Conservation (phyloP, 768 basidiomycete species). For the Lactarius vividus region DNA sequence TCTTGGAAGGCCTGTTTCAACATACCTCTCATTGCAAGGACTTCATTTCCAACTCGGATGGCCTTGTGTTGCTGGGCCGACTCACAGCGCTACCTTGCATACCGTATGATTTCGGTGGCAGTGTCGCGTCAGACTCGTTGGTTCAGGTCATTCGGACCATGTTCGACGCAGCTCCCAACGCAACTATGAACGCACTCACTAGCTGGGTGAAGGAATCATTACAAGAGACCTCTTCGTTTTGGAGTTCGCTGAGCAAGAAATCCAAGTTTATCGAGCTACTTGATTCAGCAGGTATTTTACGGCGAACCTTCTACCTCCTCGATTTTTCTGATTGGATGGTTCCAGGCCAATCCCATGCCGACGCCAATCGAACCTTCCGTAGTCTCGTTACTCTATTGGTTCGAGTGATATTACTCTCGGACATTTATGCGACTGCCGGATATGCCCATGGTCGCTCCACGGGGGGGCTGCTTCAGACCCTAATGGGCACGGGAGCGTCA, state of each 20-base stretch:
- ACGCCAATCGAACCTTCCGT: constrained; percentile 65
- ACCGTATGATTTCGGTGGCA: constrained; percentile 85
- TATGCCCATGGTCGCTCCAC: constrained; percentile 79
- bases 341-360: constrained; percentile 45
- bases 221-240: constrained; percentile 66
- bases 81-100: constrained; percentile 82
- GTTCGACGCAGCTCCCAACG: constrained; percentile 79
- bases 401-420: constrained; percentile 78
- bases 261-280: constrained; percentile 67
- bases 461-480: constrained; percentile 67
- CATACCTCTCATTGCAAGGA: constrained; percentile 88
- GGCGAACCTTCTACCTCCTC: neutral
- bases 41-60: constrained; percentile 73
- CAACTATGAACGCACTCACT: constrained; percentile 68
- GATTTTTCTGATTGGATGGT: constrained; percentile 8
- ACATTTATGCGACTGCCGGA: constrained; percentile 80
- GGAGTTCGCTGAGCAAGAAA: constrained; percentile 50
- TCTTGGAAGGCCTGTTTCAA: constrained; percentile 92
- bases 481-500: constrained; percentile 62
- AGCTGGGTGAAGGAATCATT: constrained; percentile 69
- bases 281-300: constrained; percentile 40
- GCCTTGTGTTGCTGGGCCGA: constrained; percentile 69
- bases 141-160: constrained; percentile 87
- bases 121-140: constrained; percentile 81
- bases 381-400: constrained; percentile 72